A percentile compares a stretch with the other conserved stretches of the same genome.
These are phyloP conservation scores for Curvularia sp. DNA, from an alignment of 2,329 filamentous ascomycete genomes.

Conservation along the genomic window DNA sequence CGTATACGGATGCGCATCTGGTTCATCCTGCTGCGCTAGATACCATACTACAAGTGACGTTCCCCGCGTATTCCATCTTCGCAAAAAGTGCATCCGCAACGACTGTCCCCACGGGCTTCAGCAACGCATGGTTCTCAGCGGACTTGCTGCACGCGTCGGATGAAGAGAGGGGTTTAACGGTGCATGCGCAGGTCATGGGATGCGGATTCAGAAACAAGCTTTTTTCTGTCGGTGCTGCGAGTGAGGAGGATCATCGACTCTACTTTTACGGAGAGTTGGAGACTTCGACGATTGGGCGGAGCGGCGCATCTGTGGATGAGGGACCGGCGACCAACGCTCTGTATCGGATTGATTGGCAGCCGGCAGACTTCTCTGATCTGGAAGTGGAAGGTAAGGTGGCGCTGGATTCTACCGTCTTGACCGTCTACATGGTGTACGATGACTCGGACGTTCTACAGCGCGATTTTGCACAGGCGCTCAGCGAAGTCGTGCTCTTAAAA, in stretches of 20 bases:
- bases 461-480: slow-evolving; percentile 6
- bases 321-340: neutral
- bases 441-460: slow-evolving; percentile 6
- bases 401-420: neutral
- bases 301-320: neutral
- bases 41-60: slow-evolving; percentile 24
- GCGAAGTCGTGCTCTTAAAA: neutral
- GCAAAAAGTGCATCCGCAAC: slow-evolving; percentile 13
- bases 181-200: slow-evolving; percentile 17
- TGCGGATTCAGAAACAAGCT: slow-evolving; percentile 24
- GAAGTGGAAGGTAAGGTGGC: neutral
- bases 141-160: neutral
- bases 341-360: slow-evolving; percentile 18
- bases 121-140: slow-evolving; percentile 21
- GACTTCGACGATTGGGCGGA: slow-evolving; percentile 21
- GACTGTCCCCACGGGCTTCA: slow-evolving; percentile 23
- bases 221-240: slow-evolving; percentile 15
- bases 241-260: neutral
- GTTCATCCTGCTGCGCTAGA: slow-evolving; percentile 30
- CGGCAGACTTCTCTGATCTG: slow-evolving; percentile 5
- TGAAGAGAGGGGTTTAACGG: slow-evolving; percentile 5
- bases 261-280: slow-evolving; percentile 23
- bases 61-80: slow-evolving; percentile 21
- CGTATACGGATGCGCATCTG: slow-evolving; percentile 17
- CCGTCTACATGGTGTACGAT: slow-evolving; percentile 15